phyloP scores from a whole-genome alignment of 306 rosid genomes.

The Malus orientalis region DNA sequence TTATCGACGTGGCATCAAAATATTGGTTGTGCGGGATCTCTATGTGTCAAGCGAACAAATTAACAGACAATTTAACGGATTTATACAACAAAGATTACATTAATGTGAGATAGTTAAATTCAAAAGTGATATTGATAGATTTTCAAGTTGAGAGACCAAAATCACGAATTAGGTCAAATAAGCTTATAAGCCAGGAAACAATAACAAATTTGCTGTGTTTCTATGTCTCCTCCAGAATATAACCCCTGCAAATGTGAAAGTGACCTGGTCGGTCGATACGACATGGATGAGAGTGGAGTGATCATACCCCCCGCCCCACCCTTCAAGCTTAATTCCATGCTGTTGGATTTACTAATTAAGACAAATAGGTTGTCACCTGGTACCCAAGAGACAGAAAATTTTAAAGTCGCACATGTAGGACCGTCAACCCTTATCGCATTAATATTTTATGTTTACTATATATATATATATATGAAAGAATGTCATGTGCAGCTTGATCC shows the following conservation, averaged over 20 bases:
- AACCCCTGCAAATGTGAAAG: neutral
- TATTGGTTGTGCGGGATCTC: too few relatives aligned
- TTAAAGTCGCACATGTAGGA: neutral
- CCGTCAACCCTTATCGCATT: neutral
- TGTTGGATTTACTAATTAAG: neutral
- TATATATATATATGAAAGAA: neutral
- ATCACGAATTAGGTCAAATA: too few relatives aligned
- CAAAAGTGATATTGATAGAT: too few relatives aligned
- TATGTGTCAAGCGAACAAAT: too few relatives aligned
- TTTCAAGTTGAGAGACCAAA: too few relatives aligned
- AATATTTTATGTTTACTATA: neutral
- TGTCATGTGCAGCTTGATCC: neutral
- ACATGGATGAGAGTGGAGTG: neutral
- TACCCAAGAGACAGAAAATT: neutral
- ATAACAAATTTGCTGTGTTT: too few relatives aligned
- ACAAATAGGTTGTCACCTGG: neutral
- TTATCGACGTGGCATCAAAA: too few relatives aligned
- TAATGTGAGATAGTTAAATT: too few relatives aligned
- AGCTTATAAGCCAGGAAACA: too few relatives aligned
- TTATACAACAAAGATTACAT: too few relatives aligned
- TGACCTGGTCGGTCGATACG: conserved; percentile 19
- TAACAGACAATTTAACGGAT: too few relatives aligned
- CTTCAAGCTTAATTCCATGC: neutral
- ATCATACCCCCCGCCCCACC: neutral
- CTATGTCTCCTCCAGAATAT: neutral